Conservation (phyloP, 73 alveolate species). For the Tetrahymena malaccensis region DNA sequence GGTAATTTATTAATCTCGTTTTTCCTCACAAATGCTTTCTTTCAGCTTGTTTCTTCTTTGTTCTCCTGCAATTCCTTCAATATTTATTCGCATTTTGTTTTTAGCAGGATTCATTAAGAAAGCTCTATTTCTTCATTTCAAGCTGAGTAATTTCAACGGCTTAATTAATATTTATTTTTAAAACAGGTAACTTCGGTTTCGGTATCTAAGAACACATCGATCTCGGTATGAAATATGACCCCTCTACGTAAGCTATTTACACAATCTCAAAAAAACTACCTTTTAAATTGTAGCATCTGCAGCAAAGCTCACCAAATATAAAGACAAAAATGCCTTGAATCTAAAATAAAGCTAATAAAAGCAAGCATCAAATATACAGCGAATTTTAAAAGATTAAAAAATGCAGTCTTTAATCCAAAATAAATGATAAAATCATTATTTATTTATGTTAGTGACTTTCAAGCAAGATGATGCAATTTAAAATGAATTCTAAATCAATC, state of each 20-base stretch:
- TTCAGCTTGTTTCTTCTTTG: not conserved
- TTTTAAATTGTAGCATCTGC: not conserved
- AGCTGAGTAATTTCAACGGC: not conserved
- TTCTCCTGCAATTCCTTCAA: not conserved
- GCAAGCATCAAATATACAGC: not conserved
- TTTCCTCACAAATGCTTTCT: not conserved
- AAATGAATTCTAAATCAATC: too few relatives aligned
- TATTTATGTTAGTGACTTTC: not conserved
- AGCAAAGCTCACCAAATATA: not conserved
- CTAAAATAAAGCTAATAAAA: not conserved
- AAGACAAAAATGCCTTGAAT: not conserved
- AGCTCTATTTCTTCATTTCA: not conserved
- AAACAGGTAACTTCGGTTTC: conserved; percentile 56
- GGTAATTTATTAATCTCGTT: conserved; percentile 12
- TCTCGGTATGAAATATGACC: conserved; percentile 72
- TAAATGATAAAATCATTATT: too few relatives aligned
- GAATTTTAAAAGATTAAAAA: too few relatives aligned
- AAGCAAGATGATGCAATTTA: not conserved
- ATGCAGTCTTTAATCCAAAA: not conserved
- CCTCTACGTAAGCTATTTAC: conserved; percentile 27
- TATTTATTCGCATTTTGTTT: not conserved
- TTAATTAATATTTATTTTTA: not conserved
- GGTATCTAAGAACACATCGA: conserved; percentile 75
- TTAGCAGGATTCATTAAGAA: not conserved
- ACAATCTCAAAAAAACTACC: not conserved